A percentile compares a stretch with the other conserved stretches of the same genome.
These are phyloP conservation scores for Nymphaea thermarum DNA, from an alignment of 164 flowering plant species.

Conservation along the genomic window DNA sequence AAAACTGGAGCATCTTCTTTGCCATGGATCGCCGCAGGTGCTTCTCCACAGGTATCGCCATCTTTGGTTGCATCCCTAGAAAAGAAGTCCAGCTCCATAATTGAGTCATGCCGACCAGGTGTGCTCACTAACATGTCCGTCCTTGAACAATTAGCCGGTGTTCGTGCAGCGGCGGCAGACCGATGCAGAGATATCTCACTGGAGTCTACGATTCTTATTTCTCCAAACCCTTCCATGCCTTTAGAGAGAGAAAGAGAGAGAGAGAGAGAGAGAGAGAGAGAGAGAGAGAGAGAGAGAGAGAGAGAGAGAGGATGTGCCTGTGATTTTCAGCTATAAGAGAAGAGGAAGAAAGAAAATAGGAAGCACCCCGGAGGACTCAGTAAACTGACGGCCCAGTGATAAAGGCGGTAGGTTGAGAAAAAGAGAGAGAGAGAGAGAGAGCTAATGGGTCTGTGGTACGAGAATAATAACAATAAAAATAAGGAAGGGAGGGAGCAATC, in stretches of 20 bases:
- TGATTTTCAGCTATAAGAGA: too few relatives aligned
- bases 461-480: too few relatives aligned
- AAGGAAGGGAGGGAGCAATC: too few relatives aligned
- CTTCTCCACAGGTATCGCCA: neutral
- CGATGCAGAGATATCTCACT: neutral
- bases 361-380: too few relatives aligned
- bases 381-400: too few relatives aligned
- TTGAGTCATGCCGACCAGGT: neutral
- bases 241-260: neutral
- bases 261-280: neutral
- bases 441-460: too few relatives aligned
- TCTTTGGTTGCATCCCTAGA: conserved; percentile 1
- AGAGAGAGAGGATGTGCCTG: neutral
- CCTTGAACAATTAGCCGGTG: too few relatives aligned
- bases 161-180: neutral
- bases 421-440: too few relatives aligned
- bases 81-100: conserved; percentile 13
- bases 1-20: neutral
- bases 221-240: neutral
- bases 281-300: neutral
- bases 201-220: neutral
- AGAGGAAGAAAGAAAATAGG: too few relatives aligned
- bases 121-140: neutral
- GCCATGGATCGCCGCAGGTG: neutral
- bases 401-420: too few relatives aligned